phyloP scores from a whole-genome alignment of 2,329 filamentous ascomycete species.

The Calonectria pseudoturangicola region DNA sequence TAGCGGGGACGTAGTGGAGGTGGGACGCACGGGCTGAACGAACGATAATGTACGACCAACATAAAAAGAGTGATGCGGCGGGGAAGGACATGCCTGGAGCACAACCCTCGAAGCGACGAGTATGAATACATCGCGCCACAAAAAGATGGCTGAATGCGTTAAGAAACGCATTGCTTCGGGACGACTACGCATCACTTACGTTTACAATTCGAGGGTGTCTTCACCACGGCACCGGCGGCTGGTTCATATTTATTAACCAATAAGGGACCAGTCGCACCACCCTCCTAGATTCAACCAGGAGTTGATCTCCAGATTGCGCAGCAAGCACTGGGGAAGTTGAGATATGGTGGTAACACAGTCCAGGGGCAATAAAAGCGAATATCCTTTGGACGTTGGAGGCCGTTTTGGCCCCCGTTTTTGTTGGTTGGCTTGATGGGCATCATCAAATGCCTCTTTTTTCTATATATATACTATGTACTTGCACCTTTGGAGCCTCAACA shows the following conservation, averaged over 20 bases:
- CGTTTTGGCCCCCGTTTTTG: conserved; percentile 44
- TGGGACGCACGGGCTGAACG: conserved; percentile 45
- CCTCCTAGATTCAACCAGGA: conserved; percentile 36
- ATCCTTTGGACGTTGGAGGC: conserved; percentile 47
- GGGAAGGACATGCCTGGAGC: conserved; percentile 45
- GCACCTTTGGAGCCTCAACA: conserved; percentile 48
- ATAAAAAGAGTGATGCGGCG: conserved; percentile 41
- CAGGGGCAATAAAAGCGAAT: conserved; percentile 42
- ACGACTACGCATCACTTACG: conserved; percentile 40
- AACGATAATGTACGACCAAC: conserved; percentile 46
- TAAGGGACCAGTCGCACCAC: conserved; percentile 44
- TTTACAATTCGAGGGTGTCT: conserved; percentile 22
- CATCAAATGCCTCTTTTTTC: conserved; percentile 46
- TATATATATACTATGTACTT: conserved; percentile 45
- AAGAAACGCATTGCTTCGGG: conserved; percentile 32
- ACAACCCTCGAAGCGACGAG: conserved; percentile 43
- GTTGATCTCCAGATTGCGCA: conserved; percentile 36
- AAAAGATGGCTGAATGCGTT: conserved; percentile 39
- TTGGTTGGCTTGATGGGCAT: conserved; percentile 44
- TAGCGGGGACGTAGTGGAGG: conserved; percentile 50
- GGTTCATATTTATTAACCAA: conserved; percentile 41
- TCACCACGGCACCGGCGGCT: conserved; percentile 29
- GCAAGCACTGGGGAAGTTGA: conserved; percentile 36
- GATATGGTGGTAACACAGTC: conserved; percentile 31
- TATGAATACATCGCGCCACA: conserved; percentile 47